A percentile compares a stretch with the other conserved stretches of the same genome.
phyloP scores from a whole-genome alignment of 2,329 filamentous ascomycete genomes.

The Talaromyces sp. region DNA sequence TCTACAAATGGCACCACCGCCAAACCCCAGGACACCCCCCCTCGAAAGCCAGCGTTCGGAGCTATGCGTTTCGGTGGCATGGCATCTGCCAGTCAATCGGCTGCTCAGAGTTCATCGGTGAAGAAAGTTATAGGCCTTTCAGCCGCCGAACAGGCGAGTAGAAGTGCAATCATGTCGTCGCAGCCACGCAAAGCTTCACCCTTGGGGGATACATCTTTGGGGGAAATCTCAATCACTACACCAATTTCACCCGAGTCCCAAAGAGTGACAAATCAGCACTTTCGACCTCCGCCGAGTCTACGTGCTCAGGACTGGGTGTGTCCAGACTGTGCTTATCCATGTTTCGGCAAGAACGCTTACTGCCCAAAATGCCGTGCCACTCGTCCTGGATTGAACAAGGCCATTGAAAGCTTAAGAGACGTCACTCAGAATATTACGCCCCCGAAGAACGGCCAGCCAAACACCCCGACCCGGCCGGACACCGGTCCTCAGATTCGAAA shows the following conservation, averaged over 20 bases:
- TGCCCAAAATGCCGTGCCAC: constrained; percentile 26
- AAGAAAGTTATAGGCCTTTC: constrained; percentile 22
- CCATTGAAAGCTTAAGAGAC: constrained; percentile 14
- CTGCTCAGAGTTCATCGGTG: constrained; percentile 10
- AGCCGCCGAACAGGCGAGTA: constrained; percentile 26
- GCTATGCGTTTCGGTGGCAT: neutral
- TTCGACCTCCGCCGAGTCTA: neutral
- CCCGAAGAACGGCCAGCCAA: neutral
- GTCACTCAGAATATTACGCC: neutral
- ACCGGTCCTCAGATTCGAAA: neutral
- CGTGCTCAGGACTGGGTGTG: constrained; percentile 22
- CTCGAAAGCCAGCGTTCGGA: neutral
- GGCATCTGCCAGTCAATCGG: constrained; percentile 14
- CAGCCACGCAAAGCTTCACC: neutral
- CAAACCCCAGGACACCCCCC: neutral
- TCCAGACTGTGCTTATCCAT: constrained; percentile 18
- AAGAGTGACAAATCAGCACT: neutral
- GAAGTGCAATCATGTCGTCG: constrained; percentile 19
- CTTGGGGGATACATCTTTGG: neutral
- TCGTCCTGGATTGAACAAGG: constrained; percentile 14
- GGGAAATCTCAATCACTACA: neutral
- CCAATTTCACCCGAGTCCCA: neutral
- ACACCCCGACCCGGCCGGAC: neutral
- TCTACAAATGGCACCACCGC: neutral
- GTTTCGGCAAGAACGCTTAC: constrained; percentile 15